Conservation (phyloP, 2,329 filamentous ascomycete species). For the Geosmithia putterillii region DNA sequence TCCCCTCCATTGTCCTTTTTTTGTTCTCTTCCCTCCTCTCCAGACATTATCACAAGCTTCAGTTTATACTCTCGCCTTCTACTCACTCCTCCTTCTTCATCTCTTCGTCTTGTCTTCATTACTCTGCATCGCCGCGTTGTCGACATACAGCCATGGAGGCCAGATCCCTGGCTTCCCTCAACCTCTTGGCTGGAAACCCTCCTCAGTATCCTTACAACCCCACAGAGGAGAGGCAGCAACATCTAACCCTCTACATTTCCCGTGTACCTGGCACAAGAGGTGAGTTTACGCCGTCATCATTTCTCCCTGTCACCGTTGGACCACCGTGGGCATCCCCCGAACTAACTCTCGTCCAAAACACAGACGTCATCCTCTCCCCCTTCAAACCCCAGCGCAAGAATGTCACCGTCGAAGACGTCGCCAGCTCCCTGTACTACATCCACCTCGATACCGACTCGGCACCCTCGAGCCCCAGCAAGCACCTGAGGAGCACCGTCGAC, state of each 20-base stretch:
- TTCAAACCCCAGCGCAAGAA: conserved; percentile 81
- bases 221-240: conserved; percentile 52
- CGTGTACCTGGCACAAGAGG: conserved; percentile 84
- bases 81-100: background rate
- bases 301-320: background rate
- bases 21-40: background rate
- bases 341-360: background rate
- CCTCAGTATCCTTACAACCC: conserved; percentile 76
- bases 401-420: conserved; percentile 77
- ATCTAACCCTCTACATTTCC: conserved; percentile 80
- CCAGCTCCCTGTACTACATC: conserved; percentile 81
- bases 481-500: conserved; percentile 6
- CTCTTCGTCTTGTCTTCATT: background rate
- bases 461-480: conserved; percentile 19
- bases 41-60: too few relatives aligned
- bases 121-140: background rate
- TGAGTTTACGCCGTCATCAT: conserved; percentile 25
- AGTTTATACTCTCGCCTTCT: too few relatives aligned
- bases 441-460: conserved; percentile 43
- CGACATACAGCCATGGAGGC: conserved; percentile 50
- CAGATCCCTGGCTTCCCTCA: conserved; percentile 68
- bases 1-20: background rate
- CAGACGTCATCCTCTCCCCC: conserved; percentile 86
- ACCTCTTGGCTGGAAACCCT: conserved; percentile 71
- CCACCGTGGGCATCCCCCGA: background rate